Base-by-base conservation (phyloP, 495 filamentous ascomycete species). In the Hyaloscypha variabilis region DNA sequence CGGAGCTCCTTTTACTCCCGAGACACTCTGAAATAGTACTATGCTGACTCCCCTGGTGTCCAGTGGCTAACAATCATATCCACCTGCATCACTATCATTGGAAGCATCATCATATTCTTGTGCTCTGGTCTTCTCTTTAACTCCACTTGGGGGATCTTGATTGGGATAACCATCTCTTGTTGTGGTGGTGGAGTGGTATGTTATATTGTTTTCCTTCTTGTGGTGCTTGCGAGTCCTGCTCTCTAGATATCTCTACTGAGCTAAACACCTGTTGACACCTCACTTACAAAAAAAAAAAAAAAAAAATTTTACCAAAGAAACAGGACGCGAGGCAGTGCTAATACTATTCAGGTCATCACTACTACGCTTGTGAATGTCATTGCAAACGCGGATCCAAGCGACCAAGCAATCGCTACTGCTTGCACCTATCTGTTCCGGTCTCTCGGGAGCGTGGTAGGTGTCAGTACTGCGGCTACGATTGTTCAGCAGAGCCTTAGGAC, bases 341-440 rank as follows among this genome's bases (percentile, higher is more conserved):
- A 46, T 17, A 17, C 13, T 19, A 14, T 11, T 17, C 31, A 46
- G 39, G 39, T 46, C 11, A 85, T 92, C 13, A 94, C 92, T 0
- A 87, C 87, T 0, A 87, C 90, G 1, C 80, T 96, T 61, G 73
- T 82, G 42, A 78, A 75, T 34, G 62, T 83, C 68, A 88, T 96
- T 69, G 86, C 91, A 31, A 93, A 94, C 69, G 83, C 89, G 0
- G 76, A 82, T 8, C 79, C 76, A 0, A 81, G 84, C 46, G 91
- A 95, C 67, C 87, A 91, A 64, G 92, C 92, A 0, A 83, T 96
- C 3, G 89, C 88, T 3, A 94, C 91, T 14, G 93, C 93, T 2
- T 93, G 91, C 73, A 91, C 87, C 1, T 97, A 96, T 74, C 84
- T 96, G 2, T 97, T 97, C 81, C 88, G 93, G 4, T 89, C 90